phyloP scores from a whole-genome alignment of 2,329 filamentous ascomycete species.

The Claviceps cyperi region DNA sequence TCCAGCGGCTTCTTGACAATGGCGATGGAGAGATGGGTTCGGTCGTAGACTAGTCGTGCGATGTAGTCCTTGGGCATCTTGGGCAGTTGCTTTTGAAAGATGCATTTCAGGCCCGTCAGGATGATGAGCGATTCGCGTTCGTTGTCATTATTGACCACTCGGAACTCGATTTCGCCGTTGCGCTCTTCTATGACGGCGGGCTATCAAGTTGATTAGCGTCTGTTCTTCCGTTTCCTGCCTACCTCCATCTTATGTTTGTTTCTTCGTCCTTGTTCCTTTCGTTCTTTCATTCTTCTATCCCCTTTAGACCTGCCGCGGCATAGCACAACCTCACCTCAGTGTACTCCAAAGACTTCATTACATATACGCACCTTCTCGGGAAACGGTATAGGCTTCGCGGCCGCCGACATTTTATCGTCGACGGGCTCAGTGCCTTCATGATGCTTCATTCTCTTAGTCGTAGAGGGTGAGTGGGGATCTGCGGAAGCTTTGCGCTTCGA shows the following conservation, averaged over 20 bases:
- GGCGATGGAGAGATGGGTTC: conserved; percentile 88
- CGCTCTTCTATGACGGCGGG: conserved; percentile 52
- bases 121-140: conserved; percentile 81
- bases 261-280: too few relatives aligned
- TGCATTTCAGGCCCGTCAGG: conserved; percentile 87
- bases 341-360: too few relatives aligned
- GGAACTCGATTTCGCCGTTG: conserved; percentile 87
- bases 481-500: conserved; percentile 61
- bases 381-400: conserved; percentile 60
- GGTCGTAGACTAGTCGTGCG: conserved; percentile 89
- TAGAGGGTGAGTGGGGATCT: conserved; percentile 45
- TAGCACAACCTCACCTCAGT: too few relatives aligned
- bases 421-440: conserved; percentile 14
- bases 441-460: conserved; percentile 51
- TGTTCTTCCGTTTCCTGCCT: neutral
- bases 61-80: conserved; percentile 99
- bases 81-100: conserved; percentile 95
- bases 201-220: conserved; percentile 1
- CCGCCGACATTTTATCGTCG: conserved; percentile 29
- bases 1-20: conserved; percentile 95
- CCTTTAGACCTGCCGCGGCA: too few relatives aligned
- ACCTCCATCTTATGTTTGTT: neutral
- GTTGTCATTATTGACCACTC: conserved; percentile 94
- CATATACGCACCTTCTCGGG: conserved; percentile 57
- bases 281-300: too few relatives aligned